Base-by-base conservation (phyloP, 129 eudicot genomes). In the Tagetes patula region DNA sequence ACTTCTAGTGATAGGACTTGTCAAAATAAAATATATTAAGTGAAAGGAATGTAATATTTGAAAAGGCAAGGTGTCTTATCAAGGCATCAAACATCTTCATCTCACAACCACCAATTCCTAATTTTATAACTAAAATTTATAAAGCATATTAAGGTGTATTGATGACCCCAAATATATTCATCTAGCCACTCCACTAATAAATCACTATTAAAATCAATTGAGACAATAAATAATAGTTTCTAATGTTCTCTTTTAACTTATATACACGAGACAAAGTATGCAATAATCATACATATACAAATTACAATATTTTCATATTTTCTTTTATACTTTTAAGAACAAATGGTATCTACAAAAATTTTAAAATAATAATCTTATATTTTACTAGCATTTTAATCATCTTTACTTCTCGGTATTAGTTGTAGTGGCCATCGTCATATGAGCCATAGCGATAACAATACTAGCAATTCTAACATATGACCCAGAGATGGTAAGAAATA, bases 41-140 rank as follows among this genome's bases (percentile, higher is more conserved):
- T 60, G 66, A 60, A 60, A 60, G 66, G 41, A 34, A 59, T 59
- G 65, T 32, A 59, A 59, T 33, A 59, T 58, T 58, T 58, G 65
- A 58, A 33, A 32, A 59, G 65, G 65, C 65, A 59, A 60, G 33
- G 45, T 52, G 79, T 75, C 73, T 75, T 75, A 53, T 50, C 53
- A 74, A 74, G 14, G 65, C 53, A 64, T 65, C 31, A 8, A 52
- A 67, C 80, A 66, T 75, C 73, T 75, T 75, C 33, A 55, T 76
- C 77, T 45, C 14, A 42, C 69, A 76, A 56, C 74, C 80, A 67
- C 80, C 67, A 6, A 31, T 76, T 76, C 55, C 74, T 33, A 76
- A 54, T 41, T 76, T 42, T 40, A 55, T 36, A 55, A 32, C 68
- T 42, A 54, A 47, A 48, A 54, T 66, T 67, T 30, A 41, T 54